Base-by-base conservation (phyloP, 208 protist genomes). In the Acanthamoeba culbertsoni region DNA sequence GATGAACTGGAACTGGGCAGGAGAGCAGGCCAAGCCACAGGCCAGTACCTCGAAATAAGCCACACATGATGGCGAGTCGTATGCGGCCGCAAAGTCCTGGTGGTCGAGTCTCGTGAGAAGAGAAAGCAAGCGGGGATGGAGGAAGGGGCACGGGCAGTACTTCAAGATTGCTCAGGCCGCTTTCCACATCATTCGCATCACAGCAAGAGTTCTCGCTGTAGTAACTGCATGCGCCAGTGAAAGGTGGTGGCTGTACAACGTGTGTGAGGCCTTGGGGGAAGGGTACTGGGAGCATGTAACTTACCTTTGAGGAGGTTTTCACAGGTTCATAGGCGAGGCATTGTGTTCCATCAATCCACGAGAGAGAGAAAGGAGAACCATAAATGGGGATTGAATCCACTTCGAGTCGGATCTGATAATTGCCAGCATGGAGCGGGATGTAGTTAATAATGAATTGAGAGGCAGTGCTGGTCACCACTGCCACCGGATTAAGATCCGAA, bases 171-270 rank as follows among this genome's bases (percentile, higher is more conserved):
- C 16, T 23, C 51, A 88, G 31, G 37, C 43, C 31, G 20, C 12
- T 59, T 12, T 16, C 37, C 12, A 88, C 77, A 31, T 88, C 77
- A 14, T 88, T 35, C 16, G 46, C 16, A 16, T 59, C 16, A 33
- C 77, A 88, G 43, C 77, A 88, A 14, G 77, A 42, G 77, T 88
- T 88, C 31, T 88, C 77, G 31, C 35, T 33, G 77, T 88, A 88
- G 31, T 88, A n/a, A 23, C 77, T 33, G 31, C 77, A 88, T 16
- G 26, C 16, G 77, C 37, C 37, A 14, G 16, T 20, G 14, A 43
- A 31, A 43, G 18, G 65, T 77, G 35, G n/a, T 12, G n/a, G 31
- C 65, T 40, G 65, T n/a, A 77, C n/a, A 12, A 77, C n/a, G 18
- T 31, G 12, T 75, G 18, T 18, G 65, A 33, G 65, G 65, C 14